Evolutionary conservation across 768 basidiomycete species (phyloP).

Genomic region (Neoboletus magnificus): DNA sequence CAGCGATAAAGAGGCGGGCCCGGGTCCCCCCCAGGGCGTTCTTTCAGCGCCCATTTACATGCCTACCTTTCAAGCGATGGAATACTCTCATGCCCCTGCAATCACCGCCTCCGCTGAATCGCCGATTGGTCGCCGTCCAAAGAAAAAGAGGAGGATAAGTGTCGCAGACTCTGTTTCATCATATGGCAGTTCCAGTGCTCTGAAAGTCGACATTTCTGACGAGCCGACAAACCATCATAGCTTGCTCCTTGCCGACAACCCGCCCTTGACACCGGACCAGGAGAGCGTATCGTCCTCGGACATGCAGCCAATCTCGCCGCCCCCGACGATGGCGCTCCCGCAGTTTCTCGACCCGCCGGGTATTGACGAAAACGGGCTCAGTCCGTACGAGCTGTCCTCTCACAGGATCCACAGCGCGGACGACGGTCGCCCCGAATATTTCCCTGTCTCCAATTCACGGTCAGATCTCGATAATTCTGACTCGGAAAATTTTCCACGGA

Average conservation of each 20-base stretch:
- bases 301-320: slow-evolving; percentile 32
- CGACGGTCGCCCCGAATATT: slow-evolving; percentile 31
- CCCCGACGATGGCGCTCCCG: slow-evolving; percentile 26
- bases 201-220: slow-evolving; percentile 26
- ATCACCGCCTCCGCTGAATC: slow-evolving; percentile 30
- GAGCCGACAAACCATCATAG: slow-evolving; percentile 16
- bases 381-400: slow-evolving; percentile 27
- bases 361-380: slow-evolving; percentile 22
- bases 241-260: slow-evolving; percentile 27
- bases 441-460: slow-evolving; percentile 35
- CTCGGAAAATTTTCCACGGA: slow-evolving; percentile 23
- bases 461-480: slow-evolving; percentile 33
- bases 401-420: slow-evolving; percentile 18
- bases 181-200: slow-evolving; percentile 28
- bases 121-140: slow-evolving; percentile 28
- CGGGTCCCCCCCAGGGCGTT: slow-evolving; percentile 22
- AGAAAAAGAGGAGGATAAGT: slow-evolving; percentile 36
- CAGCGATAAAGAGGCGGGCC: slow-evolving; percentile 33
- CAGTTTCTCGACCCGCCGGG: slow-evolving; percentile 26
- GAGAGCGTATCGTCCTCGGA: slow-evolving; percentile 33
- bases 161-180: slow-evolving; percentile 35
- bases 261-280: slow-evolving; percentile 32
- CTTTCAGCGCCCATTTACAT: slow-evolving; percentile 35
- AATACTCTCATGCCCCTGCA: slow-evolving; percentile 35
- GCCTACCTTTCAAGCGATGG: slow-evolving; percentile 40